phyloP scores from a whole-genome alignment of 352 stramenopile genomes.

The Phytophthora idaei region DNA sequence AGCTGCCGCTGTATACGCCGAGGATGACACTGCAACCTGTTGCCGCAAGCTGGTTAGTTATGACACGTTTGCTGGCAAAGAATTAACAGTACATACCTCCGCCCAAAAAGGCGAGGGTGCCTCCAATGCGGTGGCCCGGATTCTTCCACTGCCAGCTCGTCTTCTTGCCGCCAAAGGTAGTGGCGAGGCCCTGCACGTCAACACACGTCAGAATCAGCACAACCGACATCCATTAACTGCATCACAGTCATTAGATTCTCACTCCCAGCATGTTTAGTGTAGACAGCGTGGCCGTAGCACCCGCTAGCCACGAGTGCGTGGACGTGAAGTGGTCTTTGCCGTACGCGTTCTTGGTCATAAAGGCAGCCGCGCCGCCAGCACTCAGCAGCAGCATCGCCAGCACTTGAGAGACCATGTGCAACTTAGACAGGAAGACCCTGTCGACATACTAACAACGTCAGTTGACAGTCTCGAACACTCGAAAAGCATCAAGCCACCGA shows the following conservation, averaged over 20 bases:
- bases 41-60: background rate
- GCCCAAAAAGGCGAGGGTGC: conserved; percentile 57
- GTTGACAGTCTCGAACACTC: background rate
- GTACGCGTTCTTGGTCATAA: conserved; percentile 62
- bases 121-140: conserved; percentile 60
- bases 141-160: conserved; percentile 78
- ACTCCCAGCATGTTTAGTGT: conserved; percentile 68
- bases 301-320: conserved; percentile 76
- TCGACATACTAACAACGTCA: conserved; percentile 4
- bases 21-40: conserved; percentile 46
- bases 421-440: conserved; percentile 49
- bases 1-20: conserved; percentile 63
- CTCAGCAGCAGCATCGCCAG: conserved; percentile 55
- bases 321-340: conserved; percentile 73
- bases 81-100: conserved; percentile 31
- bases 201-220: background rate
- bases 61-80: background rate
- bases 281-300: conserved; percentile 45
- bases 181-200: conserved; percentile 44
- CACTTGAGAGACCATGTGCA: conserved; percentile 57
- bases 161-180: conserved; percentile 68
- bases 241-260: background rate
- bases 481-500: conserved; percentile 17
- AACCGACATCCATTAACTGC: background rate
- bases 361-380: conserved; percentile 46